Evolutionary conservation across 495 filamentous ascomycete genomes (phyloP).

Genomic region (Immersiella caudata): DNA sequence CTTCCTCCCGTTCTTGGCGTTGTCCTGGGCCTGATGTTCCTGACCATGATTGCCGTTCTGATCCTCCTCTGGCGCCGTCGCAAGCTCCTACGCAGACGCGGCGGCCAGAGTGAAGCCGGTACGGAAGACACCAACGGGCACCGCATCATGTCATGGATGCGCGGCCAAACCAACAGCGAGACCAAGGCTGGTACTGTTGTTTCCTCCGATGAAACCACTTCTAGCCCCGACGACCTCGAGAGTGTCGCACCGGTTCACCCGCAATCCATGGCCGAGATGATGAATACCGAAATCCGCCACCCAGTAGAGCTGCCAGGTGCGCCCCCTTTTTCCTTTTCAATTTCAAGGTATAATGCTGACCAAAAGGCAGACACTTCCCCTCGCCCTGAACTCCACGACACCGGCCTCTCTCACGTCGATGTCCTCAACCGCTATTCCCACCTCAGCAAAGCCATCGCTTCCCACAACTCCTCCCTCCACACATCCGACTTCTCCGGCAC

Average conservation of each 20-base stretch:
- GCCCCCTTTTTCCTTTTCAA: slow-evolving; percentile 16
- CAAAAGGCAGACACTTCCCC: slow-evolving; percentile 33
- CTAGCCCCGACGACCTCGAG: slow-evolving; percentile 29
- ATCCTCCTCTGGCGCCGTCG: slow-evolving; percentile 60
- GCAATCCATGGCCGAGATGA: slow-evolving; percentile 41
- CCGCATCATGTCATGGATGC: slow-evolving; percentile 51
- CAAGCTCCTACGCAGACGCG: slow-evolving; percentile 40
- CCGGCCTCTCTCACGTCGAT: slow-evolving; percentile 28
- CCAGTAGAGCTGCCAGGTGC: slow-evolving; percentile 51
- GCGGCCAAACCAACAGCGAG: slow-evolving; percentile 34
- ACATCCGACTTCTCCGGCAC: slow-evolving; percentile 25
- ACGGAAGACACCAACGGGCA: slow-evolving; percentile 47
- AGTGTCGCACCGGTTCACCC: slow-evolving; percentile 29
- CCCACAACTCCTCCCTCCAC: slow-evolving; percentile 8
- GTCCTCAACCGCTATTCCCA: slow-evolving; percentile 35
- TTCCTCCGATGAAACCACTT: slow-evolving; percentile 39
- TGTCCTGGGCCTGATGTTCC: slow-evolving; percentile 62
- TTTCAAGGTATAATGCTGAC: slow-evolving; percentile 12
- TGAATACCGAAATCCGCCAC: slow-evolving; percentile 34
- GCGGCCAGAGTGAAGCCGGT: slow-evolving; percentile 43
- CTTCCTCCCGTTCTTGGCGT: slow-evolving; percentile 68
- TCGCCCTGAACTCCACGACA: slow-evolving; percentile 41
- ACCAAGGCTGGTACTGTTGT: slow-evolving; percentile 52
- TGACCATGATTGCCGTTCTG: slow-evolving; percentile 54
- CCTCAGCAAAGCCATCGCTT: slow-evolving; percentile 24